Evolutionary conservation across 495 filamentous ascomycete genomes (phyloP).

Genomic region (Tuber brumale): DNA sequence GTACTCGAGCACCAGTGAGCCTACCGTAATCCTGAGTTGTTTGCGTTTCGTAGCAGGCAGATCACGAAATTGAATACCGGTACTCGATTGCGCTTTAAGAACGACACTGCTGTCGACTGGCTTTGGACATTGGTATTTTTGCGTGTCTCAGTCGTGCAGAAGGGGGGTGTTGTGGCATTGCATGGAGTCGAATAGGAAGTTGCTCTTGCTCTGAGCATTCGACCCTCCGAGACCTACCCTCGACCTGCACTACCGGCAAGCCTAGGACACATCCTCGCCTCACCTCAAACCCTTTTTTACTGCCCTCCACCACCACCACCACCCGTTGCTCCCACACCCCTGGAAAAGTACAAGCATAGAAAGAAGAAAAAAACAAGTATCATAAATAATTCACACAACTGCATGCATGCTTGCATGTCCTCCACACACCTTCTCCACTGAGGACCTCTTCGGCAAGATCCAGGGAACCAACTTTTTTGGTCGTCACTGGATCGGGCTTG

Average conservation of each 20-base stretch:
- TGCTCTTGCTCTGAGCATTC: background rate
- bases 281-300: background rate
- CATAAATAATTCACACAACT: background rate
- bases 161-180: background rate
- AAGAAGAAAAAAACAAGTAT: background rate
- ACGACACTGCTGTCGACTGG: background rate
- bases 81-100: background rate
- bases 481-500: background rate
- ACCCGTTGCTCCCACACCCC: background rate
- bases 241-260: background rate
- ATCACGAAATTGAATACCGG: background rate
- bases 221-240: background rate
- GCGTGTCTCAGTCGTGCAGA: background rate
- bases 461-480: background rate
- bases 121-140: background rate
- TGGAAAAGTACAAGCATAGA: background rate
- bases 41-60: background rate
- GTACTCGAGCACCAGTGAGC: background rate
- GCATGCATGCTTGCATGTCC: background rate
- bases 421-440: background rate
- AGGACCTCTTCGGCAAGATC: background rate
- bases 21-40: background rate
- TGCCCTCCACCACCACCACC: background rate
- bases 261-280: background rate
- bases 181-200: background rate